Percentiles rank a stretch among this genome's conserved stretches.
Conservation (phyloP, 192 early-diverging fungal species). For the Geosiphon pyriformis region DNA sequence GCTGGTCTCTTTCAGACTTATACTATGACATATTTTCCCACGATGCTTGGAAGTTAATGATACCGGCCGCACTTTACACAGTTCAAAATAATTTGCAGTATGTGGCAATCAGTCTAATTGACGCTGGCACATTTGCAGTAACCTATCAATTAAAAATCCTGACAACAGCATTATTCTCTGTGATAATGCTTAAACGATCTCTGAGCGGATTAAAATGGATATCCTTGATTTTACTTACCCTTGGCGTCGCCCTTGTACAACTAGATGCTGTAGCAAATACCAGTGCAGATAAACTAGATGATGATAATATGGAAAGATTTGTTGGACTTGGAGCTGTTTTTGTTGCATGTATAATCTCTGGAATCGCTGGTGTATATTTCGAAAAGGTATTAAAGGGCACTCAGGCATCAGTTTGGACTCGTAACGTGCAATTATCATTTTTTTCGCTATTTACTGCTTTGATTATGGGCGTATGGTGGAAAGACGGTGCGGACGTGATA, state of each 20-base stretch:
- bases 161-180: constrained; percentile 91
- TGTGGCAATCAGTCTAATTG: constrained; percentile 75
- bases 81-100: constrained; percentile 98
- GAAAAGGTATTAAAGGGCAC: constrained; percentile 93
- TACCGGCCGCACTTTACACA: constrained; percentile 88
- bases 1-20: constrained; percentile 29
- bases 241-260: constrained; percentile 81
- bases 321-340: constrained; percentile 76
- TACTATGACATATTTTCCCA: constrained; percentile 49
- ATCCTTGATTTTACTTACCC: constrained; percentile 73
- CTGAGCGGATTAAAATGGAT: constrained; percentile 77
- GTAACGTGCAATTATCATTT: constrained; percentile 90
- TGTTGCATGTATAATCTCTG: constrained; percentile 84
- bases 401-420: constrained; percentile 75
- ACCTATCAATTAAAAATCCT: constrained; percentile 98
- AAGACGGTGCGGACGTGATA: constrained; percentile 66
- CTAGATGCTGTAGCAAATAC: constrained; percentile 26
- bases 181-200: constrained; percentile 67
- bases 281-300: constrained; percentile 5
- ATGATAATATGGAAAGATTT: constrained; percentile 45
- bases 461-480: constrained; percentile 68
- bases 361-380: constrained; percentile 96
- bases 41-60: constrained; percentile 78
- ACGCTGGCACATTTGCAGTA: constrained; percentile 94
- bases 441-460: constrained; percentile 77